Base-by-base conservation (phyloP, 257 asterid genomes). In the Echium plantagineum region DNA sequence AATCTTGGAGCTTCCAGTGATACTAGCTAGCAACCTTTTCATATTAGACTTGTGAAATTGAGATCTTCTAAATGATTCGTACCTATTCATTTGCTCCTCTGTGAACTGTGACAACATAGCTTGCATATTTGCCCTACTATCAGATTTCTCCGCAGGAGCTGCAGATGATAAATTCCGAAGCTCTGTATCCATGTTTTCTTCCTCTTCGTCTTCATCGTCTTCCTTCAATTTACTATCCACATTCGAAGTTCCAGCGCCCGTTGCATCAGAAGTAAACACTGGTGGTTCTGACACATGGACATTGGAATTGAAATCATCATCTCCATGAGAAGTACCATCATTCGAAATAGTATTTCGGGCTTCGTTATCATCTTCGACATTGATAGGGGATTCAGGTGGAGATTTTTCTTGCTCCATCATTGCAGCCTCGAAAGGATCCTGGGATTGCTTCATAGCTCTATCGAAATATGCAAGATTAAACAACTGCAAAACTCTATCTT, bases 121-220 rank as follows among this genome's bases (percentile, higher is more conserved):
- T 83, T 89, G 97, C 98, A 89, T 93, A 75, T 86, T 84, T 54
- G 83, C 94, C 66, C 72, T 68, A 79, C 89, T 88, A 68, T 82
- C 81, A 59, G 97, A 95, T 79, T 89, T 95, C 21, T 81, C 85
- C 57, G 71, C 81, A 57, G 97, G 94, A 80, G 86, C 95, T 22
- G 82, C 85, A 63, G 72, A 77, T 26, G 89, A 17, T 53, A 89
- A 64, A 74, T 83, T 93, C 38, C 87, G 85, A 52, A 89, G 81
- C 78, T 86, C 94, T 61, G 85, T 85, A 42, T 89, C 98, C 95
- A 93, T 73, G 72, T 80, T 83, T 73, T 88, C 97, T 66, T 88
- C 95, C 30, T 91, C 96, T 66, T 91, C 98, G 17, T 91, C 98
- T 19, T 91, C 95, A 7, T 88, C 97, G 4, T 91, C 98, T 66